Base-by-base conservation (phyloP, 805 yeast species). In the Wickerhamomyces hampshirensis region DNA sequence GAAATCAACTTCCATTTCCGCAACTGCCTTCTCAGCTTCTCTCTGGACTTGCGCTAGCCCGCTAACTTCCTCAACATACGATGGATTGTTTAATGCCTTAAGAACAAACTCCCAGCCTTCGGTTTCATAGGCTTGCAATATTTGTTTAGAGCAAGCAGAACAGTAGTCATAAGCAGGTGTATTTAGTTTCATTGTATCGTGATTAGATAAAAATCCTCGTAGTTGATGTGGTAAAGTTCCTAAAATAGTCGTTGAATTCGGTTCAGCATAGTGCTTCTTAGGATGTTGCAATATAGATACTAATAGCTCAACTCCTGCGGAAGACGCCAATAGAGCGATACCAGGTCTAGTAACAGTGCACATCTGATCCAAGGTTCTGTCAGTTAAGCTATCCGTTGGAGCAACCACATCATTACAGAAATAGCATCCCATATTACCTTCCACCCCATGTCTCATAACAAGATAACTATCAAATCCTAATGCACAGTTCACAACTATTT, bases 341-440 rank as follows among this genome's bases (percentile, higher is more conserved):
- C 99, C 98, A 0, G 99, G 98, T 28, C 98, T 68, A 0, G 98
- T 93, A 1, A 93, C 98, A 0, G 99, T 93, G 55, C 99, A 93
- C 97, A 93, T 93, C 59, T 93, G 98, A 60, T 93, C 99, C 38
- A 93, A 64, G 0, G 97, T 84, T 34, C 95, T 69, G 52, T 88
- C 95, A 0, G 85, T 70, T n/a, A 86, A 62, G 39, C 95, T 82
- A 56, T 93, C 95, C 2, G 77, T 67, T 0, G 99, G 98, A 0
- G 97, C 98, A 35, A 87, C 87, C 7, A 93, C 89, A 56, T 93
- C 98, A 56, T 87, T 86, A 60, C 99, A 93, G 59, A 83, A 93
- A 61, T 93, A 93, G 58, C 99, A 93, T 0, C 99, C 98, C 29
- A 89, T 59, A 13, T 44, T 42, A 1, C 53, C 47, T 10, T 46